Evolutionary conservation across 2,329 filamentous ascomycete genomes (phyloP).

Genomic region (Aspergillus unguis): DNA sequence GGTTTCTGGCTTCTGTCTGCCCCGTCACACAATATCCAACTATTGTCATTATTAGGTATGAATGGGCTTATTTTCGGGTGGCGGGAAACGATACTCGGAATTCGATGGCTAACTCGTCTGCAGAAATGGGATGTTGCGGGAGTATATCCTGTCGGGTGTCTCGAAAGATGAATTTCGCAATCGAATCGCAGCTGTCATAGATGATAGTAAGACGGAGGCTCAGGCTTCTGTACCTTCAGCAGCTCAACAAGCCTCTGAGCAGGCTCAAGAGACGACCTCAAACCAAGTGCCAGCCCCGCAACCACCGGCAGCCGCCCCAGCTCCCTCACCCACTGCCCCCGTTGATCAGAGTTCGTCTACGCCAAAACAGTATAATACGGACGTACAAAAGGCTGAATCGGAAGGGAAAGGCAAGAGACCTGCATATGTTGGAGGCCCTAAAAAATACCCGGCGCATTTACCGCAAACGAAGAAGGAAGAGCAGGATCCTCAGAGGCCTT

Average conservation of each 20-base stretch:
- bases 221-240: not conserved
- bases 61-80: not conserved
- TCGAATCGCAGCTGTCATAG: slow-evolving; percentile 49
- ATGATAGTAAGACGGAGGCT: slow-evolving; percentile 16
- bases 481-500: not conserved
- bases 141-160: slow-evolving; percentile 67
- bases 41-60: slow-evolving; percentile 71
- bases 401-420: slow-evolving; percentile 3
- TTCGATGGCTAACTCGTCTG: slow-evolving; percentile 15
- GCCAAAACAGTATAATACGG: not conserved
- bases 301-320: slow-evolving; percentile 1
- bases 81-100: not conserved
- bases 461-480: slow-evolving; percentile 9
- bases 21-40: slow-evolving; percentile 75
- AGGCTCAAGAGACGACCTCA: slow-evolving; percentile 3
- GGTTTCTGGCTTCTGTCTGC: slow-evolving; percentile 77
- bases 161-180: slow-evolving; percentile 64
- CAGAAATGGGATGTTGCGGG: slow-evolving; percentile 70
- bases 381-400: not conserved
- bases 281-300: slow-evolving; percentile 7
- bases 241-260: slow-evolving; percentile 2
- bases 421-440: not conserved
- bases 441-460: slow-evolving; percentile 52
- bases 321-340: not conserved
- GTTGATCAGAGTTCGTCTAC: not conserved